Base-by-base conservation (phyloP, 306 rosid species). In the Cicer cuneatum region DNA sequence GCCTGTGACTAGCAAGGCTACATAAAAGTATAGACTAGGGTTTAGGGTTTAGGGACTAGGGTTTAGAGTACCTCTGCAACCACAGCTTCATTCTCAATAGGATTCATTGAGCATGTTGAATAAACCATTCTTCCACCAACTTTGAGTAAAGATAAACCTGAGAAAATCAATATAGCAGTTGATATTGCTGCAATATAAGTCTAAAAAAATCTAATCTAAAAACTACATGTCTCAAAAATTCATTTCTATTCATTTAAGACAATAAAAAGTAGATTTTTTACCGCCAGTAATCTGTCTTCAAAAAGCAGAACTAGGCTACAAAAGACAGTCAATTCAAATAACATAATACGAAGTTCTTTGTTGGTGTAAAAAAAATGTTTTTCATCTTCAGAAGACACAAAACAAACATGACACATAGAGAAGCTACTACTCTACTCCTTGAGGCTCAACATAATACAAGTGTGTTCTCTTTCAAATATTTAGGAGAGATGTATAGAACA, bases 81-180 rank as follows among this genome's bases (percentile, higher is more conserved):
- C 77, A 95, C 99, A 35, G 99, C 99, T 78, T 95, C 99, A 77
- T 95, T 92, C 85, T 95, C 99, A 74, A 95, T 83, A 43, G 99
- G 99, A 85, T 95, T 95, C 98, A 92, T 92, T 43, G 99, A 92
- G 84, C 99, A 95, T 5, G 99, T 95, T 37, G 98, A 95, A 82
- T 95, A 95, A 56, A 95, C 98, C 90, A 95, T 90, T 89, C 93
- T 89, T 68, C 97, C 99, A 64, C 97, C 98, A 83, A 90, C 86
- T 87, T 90, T 95, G 67, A 95, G 97, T 85, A 92, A 78, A 74
- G 90, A 81, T 73, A 90, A 13, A 78, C 99, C 99, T 95, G 84
- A 74, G 72, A 71, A 66, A 75, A 78, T 73, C 72, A 82, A 77
- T 69, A 56, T 21, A 72, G 57, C 18, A 8, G 38, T 12, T 69